Conservation (phyloP, 768 basidiomycete genomes). For the Trametes sanguinea region DNA sequence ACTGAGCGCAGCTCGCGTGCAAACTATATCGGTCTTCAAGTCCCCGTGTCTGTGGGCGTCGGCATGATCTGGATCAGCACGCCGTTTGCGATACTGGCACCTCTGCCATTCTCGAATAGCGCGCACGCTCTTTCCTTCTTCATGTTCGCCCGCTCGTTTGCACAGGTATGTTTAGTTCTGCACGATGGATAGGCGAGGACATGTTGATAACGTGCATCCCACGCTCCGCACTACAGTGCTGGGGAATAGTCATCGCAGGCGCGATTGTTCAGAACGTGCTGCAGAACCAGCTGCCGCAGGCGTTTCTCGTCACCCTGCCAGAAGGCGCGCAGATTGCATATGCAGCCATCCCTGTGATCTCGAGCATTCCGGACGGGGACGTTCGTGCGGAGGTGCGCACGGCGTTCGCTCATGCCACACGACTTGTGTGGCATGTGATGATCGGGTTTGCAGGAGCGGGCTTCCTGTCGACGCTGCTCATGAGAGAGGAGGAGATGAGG, state of each 20-base stretch:
- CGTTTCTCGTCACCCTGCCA: conserved; percentile 27
- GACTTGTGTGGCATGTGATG: conserved; percentile 35
- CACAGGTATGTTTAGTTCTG: neutral
- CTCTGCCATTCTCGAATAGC: conserved; percentile 18
- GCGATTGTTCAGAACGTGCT: conserved; percentile 41
- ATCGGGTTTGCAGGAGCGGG: conserved; percentile 35
- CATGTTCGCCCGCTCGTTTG: conserved; percentile 23
- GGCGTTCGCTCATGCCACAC: conserved; percentile 36
- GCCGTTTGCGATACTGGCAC: conserved; percentile 34
- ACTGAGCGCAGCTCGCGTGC: conserved; percentile 23
- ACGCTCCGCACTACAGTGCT: conserved; percentile 16
- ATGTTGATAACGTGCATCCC: neutral
- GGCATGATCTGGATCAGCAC: conserved; percentile 9
- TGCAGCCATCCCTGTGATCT: conserved; percentile 31
- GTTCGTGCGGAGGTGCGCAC: conserved; percentile 30
- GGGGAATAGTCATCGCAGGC: conserved; percentile 39
- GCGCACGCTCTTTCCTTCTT: conserved; percentile 39
- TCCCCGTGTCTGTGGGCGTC: conserved; percentile 16
- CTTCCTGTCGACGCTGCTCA: conserved; percentile 25
- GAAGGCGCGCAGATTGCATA: conserved; percentile 30
- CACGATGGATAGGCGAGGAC: neutral
- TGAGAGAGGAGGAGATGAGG: conserved; percentile 34
- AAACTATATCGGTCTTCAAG: conserved; percentile 34
- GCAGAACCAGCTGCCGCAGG: conserved; percentile 30
- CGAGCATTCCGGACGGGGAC: conserved; percentile 23